These are phyloP conservation scores for Oryza punctata DNA, from an alignment of 176 grass and related monocot species.

Conservation along the genomic window DNA sequence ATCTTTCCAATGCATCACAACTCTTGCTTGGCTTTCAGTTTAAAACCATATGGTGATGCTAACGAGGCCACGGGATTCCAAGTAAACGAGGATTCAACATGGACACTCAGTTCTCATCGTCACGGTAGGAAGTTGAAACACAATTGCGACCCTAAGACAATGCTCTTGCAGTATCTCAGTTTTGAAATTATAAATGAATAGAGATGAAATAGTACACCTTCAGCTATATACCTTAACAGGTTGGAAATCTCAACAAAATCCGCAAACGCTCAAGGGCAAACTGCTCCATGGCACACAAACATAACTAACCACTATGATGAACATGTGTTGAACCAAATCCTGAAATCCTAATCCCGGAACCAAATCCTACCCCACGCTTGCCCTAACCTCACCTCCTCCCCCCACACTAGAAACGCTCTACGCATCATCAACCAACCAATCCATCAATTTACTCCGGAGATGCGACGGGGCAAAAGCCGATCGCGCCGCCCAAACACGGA, in stretches of 20 bases:
- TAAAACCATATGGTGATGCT: background rate
- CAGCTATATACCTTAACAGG: background rate
- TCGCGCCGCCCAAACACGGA: background rate
- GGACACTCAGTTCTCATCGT: background rate
- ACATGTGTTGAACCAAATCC: background rate
- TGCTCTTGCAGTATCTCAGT: background rate
- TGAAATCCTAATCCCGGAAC: constrained; percentile 14
- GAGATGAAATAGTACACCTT: constrained; percentile 1
- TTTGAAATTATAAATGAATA: background rate
- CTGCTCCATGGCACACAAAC: background rate
- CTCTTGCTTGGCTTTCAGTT: background rate
- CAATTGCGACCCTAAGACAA: background rate
- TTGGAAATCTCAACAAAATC: background rate
- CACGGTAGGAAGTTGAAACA: background rate
- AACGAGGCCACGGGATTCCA: background rate
- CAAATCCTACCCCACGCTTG: constrained; percentile 3
- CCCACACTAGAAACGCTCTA: background rate
- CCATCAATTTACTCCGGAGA: background rate
- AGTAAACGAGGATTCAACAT: background rate
- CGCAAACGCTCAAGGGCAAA: background rate
- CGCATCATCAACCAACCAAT: constrained; percentile 5
- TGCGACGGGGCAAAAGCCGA: background rate
- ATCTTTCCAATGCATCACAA: background rate
- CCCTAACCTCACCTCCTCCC: background rate
- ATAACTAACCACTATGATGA: no score